A percentile compares a stretch with the other conserved stretches of the same genome.
Conservation (phyloP, 352 stramenopile genomes). For the Globisporangium nunn region DNA sequence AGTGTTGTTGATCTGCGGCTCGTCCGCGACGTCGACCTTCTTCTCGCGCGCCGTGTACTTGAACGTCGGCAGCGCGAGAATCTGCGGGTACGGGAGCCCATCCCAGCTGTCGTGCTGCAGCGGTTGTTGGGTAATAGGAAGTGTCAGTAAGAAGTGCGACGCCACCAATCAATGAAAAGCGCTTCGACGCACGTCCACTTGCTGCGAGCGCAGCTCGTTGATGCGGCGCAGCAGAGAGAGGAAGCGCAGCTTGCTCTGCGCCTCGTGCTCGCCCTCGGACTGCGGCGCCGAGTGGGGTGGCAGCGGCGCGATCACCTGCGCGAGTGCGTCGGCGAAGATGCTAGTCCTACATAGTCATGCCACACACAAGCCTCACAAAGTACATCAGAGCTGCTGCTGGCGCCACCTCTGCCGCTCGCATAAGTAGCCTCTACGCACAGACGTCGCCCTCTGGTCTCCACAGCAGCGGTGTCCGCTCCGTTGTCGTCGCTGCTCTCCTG, state of each 20-base stretch:
- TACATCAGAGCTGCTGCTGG: too few species aligned
- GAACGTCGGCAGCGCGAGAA: slow-evolving; percentile 73
- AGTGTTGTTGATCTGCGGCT: slow-evolving; percentile 52
- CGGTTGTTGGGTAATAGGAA: too few species aligned
- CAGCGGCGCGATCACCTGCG: slow-evolving; percentile 19
- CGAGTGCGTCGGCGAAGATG: slow-evolving; percentile 14
- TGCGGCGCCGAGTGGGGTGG: slow-evolving; percentile 14
- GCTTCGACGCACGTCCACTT: slow-evolving; percentile 41
- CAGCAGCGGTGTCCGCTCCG: not conserved
- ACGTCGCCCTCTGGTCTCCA: slow-evolving; percentile 2
- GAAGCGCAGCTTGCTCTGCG: slow-evolving; percentile 57
- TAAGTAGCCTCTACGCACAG: slow-evolving; percentile 1
- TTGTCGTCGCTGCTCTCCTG: not conserved
- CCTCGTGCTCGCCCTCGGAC: slow-evolving; percentile 22
- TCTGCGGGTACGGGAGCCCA: slow-evolving; percentile 77
- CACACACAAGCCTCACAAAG: too few species aligned
- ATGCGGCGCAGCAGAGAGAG: slow-evolving; percentile 71
- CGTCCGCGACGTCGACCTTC: slow-evolving; percentile 16
- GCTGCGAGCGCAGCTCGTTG: slow-evolving; percentile 78
- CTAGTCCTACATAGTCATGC: slow-evolving; percentile 2
- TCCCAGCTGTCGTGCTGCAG: slow-evolving; percentile 58
- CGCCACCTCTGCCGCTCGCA: too few species aligned
- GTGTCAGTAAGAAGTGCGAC: too few species aligned
- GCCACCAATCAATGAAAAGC: not conserved
- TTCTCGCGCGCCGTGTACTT: slow-evolving; percentile 48